Base-by-base conservation (phyloP, 306 rosid genomes). In the Vigna reflexopilosa region DNA sequence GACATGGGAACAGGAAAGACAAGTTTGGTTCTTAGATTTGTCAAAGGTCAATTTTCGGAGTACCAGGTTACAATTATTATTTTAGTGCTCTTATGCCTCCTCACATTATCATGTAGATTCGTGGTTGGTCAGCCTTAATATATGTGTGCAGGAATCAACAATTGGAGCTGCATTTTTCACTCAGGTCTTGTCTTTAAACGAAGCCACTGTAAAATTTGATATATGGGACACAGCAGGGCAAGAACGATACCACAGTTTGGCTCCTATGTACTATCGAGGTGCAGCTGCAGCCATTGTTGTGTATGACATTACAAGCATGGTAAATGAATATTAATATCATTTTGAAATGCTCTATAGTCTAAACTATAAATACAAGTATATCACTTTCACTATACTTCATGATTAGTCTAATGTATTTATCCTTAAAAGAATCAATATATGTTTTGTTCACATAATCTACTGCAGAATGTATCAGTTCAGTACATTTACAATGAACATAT, bases 151-250 rank as follows among this genome's bases (percentile, higher is more conserved):
- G 98, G 98, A 93, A 85, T 93, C 98, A 70, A 93, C 98, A 52
- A 93, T 93, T 36, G 98, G 98, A 62, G 98, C 96, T 38, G 98
- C 98, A 14, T 93, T 93, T 81, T 93, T 93, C 83, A 89, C 96
- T 17, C 98, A 91, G 82, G 96, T 88, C 13, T 71, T 93, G 88
- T 90, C 98, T 26, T 40, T 93, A 15, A 93, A 88, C 63, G 96
- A 93, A 77, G 93, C 88, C 20, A 90, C 89, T 9, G 86, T 93
- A 30, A 93, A 93, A 81, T 93, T 90, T 73, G 98, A 93, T 76
- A 93, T 93, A 78, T 93, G 98, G 98, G 98, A 93, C 87, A 93
- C 98, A 3, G 98, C 98, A 50, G 98, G 98, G 40, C 98, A 93
- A 67, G 98, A 93, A 66, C 59, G 98, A 26, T 93, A 93, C 83